Evolutionary conservation across 2,329 filamentous ascomycete species (phyloP).

Genomic region (Xylariaceae sp.): DNA sequence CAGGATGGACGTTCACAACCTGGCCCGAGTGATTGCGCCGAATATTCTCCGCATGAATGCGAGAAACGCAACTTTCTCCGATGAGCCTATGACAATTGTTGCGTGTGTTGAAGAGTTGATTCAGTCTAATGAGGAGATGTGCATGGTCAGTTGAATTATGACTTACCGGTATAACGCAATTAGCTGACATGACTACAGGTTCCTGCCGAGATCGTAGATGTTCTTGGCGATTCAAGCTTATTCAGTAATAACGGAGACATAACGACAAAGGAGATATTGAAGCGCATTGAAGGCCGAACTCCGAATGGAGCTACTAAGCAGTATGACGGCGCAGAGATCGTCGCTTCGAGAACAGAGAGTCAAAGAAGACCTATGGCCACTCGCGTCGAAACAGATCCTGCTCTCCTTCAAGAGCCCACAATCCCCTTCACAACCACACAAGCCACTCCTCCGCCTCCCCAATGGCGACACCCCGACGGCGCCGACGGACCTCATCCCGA

Average conservation of each 20-base stretch:
- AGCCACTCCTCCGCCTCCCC: conserved; percentile 43
- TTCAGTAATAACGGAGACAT: conserved; percentile 81
- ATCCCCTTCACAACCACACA: conserved; percentile 38
- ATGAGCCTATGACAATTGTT: conserved; percentile 88
- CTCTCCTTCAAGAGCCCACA: conserved; percentile 57
- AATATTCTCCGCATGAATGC: conserved; percentile 78
- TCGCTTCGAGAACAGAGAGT: conserved; percentile 54
- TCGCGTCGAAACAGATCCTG: conserved; percentile 81
- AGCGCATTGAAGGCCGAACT: conserved; percentile 78
- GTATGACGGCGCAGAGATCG: conserved; percentile 54
- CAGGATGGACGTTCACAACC: conserved; percentile 98
- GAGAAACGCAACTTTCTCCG: conserved; percentile 65
- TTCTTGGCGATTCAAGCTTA: conserved; percentile 76
- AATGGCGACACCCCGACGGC: conserved; percentile 45
- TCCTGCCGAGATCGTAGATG: conserved; percentile 81
- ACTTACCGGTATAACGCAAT: not conserved
- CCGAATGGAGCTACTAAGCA: conserved; percentile 47
- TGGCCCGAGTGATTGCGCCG: conserved; percentile 94
- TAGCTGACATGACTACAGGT: conserved; percentile 54
- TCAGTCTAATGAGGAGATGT: conserved; percentile 92
- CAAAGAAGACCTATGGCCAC: conserved; percentile 48
- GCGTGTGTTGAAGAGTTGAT: conserved; percentile 90
- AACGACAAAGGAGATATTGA: conserved; percentile 95
- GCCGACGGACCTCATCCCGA: conserved; percentile 41
- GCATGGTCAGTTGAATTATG: conserved; percentile 63